Evolutionary conservation across 768 basidiomycete species (phyloP).

Genomic region (Pleurotus pulmonarius): DNA sequence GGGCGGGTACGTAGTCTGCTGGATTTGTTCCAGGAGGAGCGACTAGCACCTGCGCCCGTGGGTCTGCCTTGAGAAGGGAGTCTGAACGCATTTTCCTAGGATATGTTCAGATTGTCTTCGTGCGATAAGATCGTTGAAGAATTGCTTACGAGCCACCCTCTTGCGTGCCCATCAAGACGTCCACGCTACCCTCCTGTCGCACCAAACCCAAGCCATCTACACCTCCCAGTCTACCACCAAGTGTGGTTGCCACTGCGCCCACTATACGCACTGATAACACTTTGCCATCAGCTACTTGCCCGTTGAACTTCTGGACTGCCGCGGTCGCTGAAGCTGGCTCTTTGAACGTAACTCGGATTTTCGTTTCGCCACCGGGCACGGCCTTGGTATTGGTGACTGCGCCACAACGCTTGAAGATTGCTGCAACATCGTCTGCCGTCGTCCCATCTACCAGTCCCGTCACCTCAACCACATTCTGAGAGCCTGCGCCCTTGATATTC

Average conservation of each 20-base stretch:
- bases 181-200: conserved; percentile 50
- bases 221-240: conserved; percentile 55
- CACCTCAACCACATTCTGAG: conserved; percentile 68
- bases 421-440: conserved; percentile 78
- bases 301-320: conserved; percentile 74
- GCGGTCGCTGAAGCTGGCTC: conserved; percentile 53
- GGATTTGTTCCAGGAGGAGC: conserved; percentile 66
- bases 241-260: conserved; percentile 49
- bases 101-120: background rate
- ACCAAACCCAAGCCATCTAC: conserved; percentile 49
- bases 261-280: conserved; percentile 63
- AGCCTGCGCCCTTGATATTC: conserved; percentile 64
- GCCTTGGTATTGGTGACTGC: conserved; percentile 49
- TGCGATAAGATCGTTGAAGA: background rate
- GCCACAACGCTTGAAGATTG: conserved; percentile 82
- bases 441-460: conserved; percentile 72
- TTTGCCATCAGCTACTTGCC: conserved; percentile 80
- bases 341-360: conserved; percentile 75
- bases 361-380: conserved; percentile 34
- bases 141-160: conserved; percentile 54
- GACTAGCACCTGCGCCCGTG: conserved; percentile 66
- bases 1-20: conserved; percentile 40
- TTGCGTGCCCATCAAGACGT: conserved; percentile 55
- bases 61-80: conserved; percentile 54
- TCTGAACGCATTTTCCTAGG: conserved; percentile 85